Conservation (phyloP, 2,329 filamentous ascomycete genomes). For the Fusarium hostae region DNA sequence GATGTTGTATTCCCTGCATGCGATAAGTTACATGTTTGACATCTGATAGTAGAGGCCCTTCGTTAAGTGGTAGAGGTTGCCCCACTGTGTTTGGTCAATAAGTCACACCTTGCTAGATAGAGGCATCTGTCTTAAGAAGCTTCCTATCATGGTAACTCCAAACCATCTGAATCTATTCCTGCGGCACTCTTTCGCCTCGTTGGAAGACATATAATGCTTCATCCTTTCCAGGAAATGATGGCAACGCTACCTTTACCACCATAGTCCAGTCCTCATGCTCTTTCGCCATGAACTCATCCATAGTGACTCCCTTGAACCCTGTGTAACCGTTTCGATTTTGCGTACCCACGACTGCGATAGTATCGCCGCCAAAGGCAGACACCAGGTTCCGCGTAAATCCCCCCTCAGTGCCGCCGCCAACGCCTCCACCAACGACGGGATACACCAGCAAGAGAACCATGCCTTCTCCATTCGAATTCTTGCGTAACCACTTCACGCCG, state of each 20-base stretch:
- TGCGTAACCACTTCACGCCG: slow-evolving; percentile 67
- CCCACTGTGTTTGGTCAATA: neutral
- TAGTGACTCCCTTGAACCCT: slow-evolving; percentile 70
- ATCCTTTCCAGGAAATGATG: slow-evolving; percentile 81
- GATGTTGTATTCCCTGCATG: neutral
- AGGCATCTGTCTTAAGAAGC: neutral
- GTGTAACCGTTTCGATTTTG: slow-evolving; percentile 82
- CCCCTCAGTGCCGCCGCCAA: slow-evolving; percentile 71
- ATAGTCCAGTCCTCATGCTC: slow-evolving; percentile 69
- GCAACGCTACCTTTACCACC: slow-evolving; percentile 72
- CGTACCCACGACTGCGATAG: slow-evolving; percentile 77
- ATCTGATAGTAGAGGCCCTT: neutral
- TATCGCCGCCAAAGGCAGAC: slow-evolving; percentile 69
- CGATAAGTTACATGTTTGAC: neutral
- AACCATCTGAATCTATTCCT: slow-evolving; percentile 12
- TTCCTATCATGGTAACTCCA: neutral
- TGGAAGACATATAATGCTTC: slow-evolving; percentile 78
- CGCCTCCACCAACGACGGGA: slow-evolving; percentile 72
- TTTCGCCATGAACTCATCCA: slow-evolving; percentile 73
- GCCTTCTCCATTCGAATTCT: slow-evolving; percentile 60
- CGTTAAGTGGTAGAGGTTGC: neutral
- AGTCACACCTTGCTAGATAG: neutral
- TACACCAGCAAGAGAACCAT: slow-evolving; percentile 77
- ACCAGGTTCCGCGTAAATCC: slow-evolving; percentile 73
- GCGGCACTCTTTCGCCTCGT: slow-evolving; percentile 54